These are phyloP conservation scores for Globisporangium middletonii DNA, from an alignment of 352 stramenopile species.

Conservation along the genomic window DNA sequence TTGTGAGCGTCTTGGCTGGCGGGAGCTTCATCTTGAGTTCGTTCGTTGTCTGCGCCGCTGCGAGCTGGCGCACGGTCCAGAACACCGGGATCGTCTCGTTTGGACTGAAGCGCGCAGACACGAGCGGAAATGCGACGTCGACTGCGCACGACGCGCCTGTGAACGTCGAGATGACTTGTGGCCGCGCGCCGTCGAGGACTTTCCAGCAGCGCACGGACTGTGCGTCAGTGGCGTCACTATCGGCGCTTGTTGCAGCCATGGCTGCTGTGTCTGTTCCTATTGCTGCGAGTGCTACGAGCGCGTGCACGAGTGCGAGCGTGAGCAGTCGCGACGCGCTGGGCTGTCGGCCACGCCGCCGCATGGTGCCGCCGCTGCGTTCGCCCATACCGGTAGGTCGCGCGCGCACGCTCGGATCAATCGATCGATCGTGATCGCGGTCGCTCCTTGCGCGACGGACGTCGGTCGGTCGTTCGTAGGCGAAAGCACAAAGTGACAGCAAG, in stretches of 20 bases:
- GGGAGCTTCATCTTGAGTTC: slow-evolving; percentile 37
- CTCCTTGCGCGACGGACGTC: too few species aligned
- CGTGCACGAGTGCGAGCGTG: neutral
- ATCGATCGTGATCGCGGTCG: too few species aligned
- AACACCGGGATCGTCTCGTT: slow-evolving; percentile 38
- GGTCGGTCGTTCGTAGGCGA: too few species aligned
- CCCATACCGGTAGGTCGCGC: neutral
- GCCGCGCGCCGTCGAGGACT: slow-evolving; percentile 16
- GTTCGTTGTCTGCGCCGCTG: slow-evolving; percentile 23
- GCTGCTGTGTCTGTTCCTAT: neutral
- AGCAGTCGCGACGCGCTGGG: neutral
- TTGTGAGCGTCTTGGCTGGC: slow-evolving; percentile 21
- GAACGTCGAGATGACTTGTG: slow-evolving; percentile 17
- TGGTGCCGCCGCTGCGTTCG: neutral
- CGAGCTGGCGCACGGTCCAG: slow-evolving; percentile 30
- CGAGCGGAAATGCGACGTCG: slow-evolving; percentile 24
- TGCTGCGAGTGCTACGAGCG: neutral
- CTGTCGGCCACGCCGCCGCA: too few species aligned
- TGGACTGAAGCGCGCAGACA: slow-evolving; percentile 26
- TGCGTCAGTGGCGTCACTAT: neutral
- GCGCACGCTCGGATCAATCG: neutral
- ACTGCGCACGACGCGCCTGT: slow-evolving; percentile 22
- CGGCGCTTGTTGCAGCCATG: neutral
- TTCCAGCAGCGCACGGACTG: slow-evolving; percentile 28
- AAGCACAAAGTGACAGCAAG: too few species aligned